phyloP scores from a whole-genome alignment of 371 early-diverging fungal genomes.

The Mucor ambiguus region DNA sequence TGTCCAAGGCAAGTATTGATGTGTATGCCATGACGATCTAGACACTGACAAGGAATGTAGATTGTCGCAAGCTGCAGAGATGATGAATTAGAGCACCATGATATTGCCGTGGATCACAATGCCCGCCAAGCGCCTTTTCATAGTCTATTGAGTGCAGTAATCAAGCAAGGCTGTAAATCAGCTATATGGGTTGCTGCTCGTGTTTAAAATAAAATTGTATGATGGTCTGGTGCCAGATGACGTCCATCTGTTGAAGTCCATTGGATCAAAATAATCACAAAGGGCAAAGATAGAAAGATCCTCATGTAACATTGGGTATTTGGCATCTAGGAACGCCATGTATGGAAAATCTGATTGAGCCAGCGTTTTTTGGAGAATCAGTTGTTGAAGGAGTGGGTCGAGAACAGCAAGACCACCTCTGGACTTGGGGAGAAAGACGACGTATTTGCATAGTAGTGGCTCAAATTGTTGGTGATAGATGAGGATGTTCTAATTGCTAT shows the following conservation, averaged over 20 bases:
- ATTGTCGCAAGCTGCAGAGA: conserved; percentile 86
- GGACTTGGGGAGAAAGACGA: too few relatives aligned
- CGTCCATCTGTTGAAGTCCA: too few relatives aligned
- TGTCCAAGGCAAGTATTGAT: conserved; percentile 53
- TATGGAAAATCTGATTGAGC: too few relatives aligned
- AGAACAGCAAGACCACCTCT: too few relatives aligned
- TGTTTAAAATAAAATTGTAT: conserved; percentile 20
- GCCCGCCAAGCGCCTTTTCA: conserved; percentile 85
- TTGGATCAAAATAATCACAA: too few relatives aligned
- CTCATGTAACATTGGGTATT: too few relatives aligned
- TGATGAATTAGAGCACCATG: conserved; percentile 94
- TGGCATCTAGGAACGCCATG: too few relatives aligned
- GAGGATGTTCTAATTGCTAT: background rate
- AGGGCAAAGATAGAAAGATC: too few relatives aligned
- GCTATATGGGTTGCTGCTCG: conserved; percentile 80
- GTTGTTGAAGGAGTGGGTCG: too few relatives aligned
- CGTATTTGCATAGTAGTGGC: too few relatives aligned
- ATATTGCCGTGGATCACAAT: conserved; percentile 90
- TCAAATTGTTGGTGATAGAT: background rate
- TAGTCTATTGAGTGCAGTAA: conserved; percentile 65
- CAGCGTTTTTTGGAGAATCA: too few relatives aligned
- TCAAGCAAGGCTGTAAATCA: conserved; percentile 80
- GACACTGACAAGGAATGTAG: conserved; percentile 6
- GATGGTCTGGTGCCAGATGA: too few relatives aligned
- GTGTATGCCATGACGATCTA: background rate